A percentile compares a stretch with the other conserved stretches of the same genome.
phyloP scores from a whole-genome alignment of 306 rosid species.

The Glycine tomentella region DNA sequence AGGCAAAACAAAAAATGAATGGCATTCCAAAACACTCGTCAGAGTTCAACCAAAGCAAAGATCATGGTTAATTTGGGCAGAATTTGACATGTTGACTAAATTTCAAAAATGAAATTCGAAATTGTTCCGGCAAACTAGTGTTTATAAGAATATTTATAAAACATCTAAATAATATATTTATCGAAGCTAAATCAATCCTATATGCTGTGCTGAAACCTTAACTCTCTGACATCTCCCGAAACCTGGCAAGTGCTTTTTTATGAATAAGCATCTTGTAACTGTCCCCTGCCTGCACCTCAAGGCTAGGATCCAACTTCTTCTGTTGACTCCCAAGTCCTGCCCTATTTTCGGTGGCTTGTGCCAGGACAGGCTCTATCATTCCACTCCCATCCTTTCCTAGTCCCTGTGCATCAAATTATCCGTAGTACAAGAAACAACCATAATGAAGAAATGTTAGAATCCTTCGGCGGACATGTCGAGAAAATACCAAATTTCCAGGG shows the following conservation, averaged over 20 bases:
- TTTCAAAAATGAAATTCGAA: conserved; percentile 34
- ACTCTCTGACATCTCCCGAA: conserved; percentile 79
- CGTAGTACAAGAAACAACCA: conserved; percentile 52
- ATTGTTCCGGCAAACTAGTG: conserved; percentile 42
- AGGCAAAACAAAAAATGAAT: conserved; percentile 13
- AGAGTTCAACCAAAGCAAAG: conserved; percentile 24
- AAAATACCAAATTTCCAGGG: conserved; percentile 48
- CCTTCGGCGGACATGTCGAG: conserved; percentile 24
- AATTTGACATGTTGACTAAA: conserved; percentile 3
- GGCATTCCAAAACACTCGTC: conserved; percentile 9
- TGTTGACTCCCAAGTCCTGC: conserved; percentile 98
- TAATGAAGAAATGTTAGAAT: conserved; percentile 51
- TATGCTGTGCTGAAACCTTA: conserved; percentile 38
- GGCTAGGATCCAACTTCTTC: conserved; percentile 86
- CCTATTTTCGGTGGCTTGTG: conserved; percentile 77
- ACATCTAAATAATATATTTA: conserved; percentile 38
- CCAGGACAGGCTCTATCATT: conserved; percentile 93
- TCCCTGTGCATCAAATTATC: conserved; percentile 71
- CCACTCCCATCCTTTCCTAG: conserved; percentile 98
- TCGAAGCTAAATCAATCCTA: conserved; percentile 38
- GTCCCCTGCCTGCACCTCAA: conserved; percentile 90
- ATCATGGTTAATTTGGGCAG: neutral
- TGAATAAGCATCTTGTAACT: conserved; percentile 92
- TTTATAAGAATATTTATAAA: conserved; percentile 38
- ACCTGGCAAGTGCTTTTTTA: conserved; percentile 95